Percentiles rank a stretch among this genome's conserved stretches.
phyloP scores from a whole-genome alignment of 129 eudicot species.

The Tagetes patula region DNA sequence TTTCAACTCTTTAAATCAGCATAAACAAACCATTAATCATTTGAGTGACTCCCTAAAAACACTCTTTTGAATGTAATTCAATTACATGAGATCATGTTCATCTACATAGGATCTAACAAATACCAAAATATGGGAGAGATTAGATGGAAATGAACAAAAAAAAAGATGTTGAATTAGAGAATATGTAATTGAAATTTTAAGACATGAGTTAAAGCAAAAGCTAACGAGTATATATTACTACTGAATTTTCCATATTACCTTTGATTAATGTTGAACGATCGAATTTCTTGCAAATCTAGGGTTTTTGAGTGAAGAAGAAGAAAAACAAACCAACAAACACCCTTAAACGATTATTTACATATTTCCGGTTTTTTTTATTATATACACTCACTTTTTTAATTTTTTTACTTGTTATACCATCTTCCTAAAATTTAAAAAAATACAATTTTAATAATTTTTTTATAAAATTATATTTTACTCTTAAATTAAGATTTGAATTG shows the following conservation, averaged over 20 bases:
- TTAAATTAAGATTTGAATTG: no score
- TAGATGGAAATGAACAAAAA: not conserved
- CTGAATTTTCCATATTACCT: not conserved
- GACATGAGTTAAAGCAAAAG: not conserved
- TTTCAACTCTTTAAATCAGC: not conserved
- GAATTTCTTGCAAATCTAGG: conserved; percentile 13
- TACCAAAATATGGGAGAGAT: not conserved
- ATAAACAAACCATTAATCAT: not conserved
- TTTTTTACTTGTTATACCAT: no score
- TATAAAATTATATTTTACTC: no score
- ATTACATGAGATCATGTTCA: not conserved
- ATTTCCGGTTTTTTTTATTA: not conserved
- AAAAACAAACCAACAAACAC: not conserved
- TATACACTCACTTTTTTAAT: no score
- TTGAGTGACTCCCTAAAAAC: not conserved
- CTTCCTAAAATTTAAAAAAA: no score
- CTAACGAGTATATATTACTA: not conserved
- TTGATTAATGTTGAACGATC: not conserved
- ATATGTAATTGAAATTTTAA: not conserved
- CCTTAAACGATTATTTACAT: not conserved
- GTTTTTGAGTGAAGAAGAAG: conserved; percentile 11
- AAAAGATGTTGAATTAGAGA: not conserved
- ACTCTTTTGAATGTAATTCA: not conserved
- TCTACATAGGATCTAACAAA: not conserved
- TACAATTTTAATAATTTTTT: no score